Evolutionary conservation across 148 eudicot genomes (phyloP).

Genomic region (Chenopodium album): DNA sequence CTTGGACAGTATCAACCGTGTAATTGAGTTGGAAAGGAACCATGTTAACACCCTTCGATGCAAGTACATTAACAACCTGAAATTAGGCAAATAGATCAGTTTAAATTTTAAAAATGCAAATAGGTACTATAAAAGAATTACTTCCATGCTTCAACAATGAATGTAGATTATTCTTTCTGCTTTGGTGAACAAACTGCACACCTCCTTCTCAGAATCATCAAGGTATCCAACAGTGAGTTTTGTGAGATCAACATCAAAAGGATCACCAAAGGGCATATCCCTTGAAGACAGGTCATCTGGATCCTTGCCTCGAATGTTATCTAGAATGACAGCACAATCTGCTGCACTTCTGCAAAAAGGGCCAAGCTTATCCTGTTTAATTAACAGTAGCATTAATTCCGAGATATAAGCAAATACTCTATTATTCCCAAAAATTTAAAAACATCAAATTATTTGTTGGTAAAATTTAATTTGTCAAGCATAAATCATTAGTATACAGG

Average conservation of each 20-base stretch:
- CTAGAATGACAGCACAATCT: constrained; percentile 72
- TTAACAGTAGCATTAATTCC: neutral
- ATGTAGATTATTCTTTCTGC: neutral
- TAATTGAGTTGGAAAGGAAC: constrained; percentile 81
- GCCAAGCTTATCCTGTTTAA: constrained; percentile 83
- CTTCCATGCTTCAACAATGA: neutral
- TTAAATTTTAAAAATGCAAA: neutral
- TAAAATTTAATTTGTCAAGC: neutral
- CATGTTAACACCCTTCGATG: constrained; percentile 81
- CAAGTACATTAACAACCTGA: constrained; percentile 77
- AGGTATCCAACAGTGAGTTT: constrained; percentile 85
- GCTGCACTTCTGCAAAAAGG: constrained; percentile 88
- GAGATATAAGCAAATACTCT: neutral
- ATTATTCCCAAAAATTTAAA: too few species aligned
- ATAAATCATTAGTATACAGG: neutral
- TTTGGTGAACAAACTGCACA: constrained; percentile 11
- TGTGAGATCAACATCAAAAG: constrained; percentile 71
- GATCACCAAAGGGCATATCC: constrained; percentile 60
- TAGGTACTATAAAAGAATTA: neutral
- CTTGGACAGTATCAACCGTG: constrained; percentile 78
- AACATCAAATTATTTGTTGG: too few species aligned
- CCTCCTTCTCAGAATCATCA: constrained; percentile 90
- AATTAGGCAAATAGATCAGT: neutral
- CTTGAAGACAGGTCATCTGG: constrained; percentile 80
- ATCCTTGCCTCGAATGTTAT: constrained; percentile 76